A percentile compares a stretch with the other conserved stretches of the same genome.
phyloP scores from a whole-genome alignment of 169 alveolate species.

The Plasmodium yoelii region DNA sequence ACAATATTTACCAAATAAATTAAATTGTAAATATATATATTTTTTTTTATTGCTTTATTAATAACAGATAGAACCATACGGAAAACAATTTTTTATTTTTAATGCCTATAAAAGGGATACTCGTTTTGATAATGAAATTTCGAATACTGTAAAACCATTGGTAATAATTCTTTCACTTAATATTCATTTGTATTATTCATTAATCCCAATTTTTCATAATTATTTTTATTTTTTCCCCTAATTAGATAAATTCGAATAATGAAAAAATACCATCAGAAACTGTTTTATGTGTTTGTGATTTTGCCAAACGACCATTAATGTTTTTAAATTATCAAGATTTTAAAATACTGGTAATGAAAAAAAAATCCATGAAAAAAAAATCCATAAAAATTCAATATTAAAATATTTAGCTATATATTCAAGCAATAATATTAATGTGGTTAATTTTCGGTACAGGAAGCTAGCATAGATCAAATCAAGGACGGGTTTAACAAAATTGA shows the following conservation, averaged over 20 bases:
- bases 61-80: constrained; percentile 61
- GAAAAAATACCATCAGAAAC: constrained; percentile 76
- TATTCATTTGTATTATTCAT: constrained; percentile 5
- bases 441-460: constrained; percentile 16
- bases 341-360: constrained; percentile 44
- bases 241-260: constrained; percentile 35
- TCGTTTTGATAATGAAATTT: constrained; percentile 54
- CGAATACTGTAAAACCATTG: constrained; percentile 55
- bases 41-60: too few species aligned
- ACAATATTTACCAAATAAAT: background rate
- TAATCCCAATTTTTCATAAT: background rate
- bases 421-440: too few species aligned
- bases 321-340: constrained; percentile 79
- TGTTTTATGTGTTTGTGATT: constrained; percentile 81
- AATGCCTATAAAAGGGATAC: constrained; percentile 70
- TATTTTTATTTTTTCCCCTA: constrained; percentile 1
- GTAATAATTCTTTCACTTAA: constrained; percentile 5
- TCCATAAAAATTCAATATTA: background rate
- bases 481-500: constrained; percentile 40
- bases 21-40: too few species aligned
- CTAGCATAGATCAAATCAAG: constrained; percentile 46
- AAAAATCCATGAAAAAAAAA: background rate
- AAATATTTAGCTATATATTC: too few species aligned
- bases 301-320: constrained; percentile 83
- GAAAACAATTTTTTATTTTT: constrained; percentile 68